Conservation (phyloP, 2,329 filamentous ascomycete species). For the Incumbomyces delicatus region DNA sequence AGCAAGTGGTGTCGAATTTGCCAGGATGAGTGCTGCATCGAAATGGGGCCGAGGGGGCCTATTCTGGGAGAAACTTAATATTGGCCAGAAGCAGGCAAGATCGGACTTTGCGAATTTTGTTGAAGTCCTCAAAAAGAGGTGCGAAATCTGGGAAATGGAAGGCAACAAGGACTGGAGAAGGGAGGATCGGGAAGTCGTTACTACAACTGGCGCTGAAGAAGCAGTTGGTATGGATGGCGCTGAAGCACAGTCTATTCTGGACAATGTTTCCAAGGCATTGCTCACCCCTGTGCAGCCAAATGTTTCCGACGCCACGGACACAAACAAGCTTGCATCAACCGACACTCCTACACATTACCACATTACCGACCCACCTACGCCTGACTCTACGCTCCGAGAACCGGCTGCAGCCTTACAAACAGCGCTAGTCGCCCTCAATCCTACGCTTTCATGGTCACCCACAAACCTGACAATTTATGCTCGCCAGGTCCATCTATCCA, state of each 20-base stretch:
- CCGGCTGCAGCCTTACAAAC: conserved; percentile 8
- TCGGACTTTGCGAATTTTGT: conserved; percentile 70
- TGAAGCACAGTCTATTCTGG: conserved; percentile 1
- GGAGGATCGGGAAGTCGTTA: conserved; percentile 24
- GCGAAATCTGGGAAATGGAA: conserved; percentile 78
- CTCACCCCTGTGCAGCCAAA: neutral
- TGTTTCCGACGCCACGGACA: neutral
- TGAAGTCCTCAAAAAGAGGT: conserved; percentile 64
- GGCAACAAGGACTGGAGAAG: conserved; percentile 62
- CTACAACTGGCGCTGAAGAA: conserved; percentile 12
- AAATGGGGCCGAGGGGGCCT: conserved; percentile 18
- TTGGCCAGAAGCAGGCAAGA: conserved; percentile 48
- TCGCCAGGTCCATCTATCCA: conserved; percentile 43
- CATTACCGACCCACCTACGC: conserved; percentile 5
- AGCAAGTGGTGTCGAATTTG: conserved; percentile 61
- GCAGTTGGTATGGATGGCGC: neutral
- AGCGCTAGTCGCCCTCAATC: conserved; percentile 11
- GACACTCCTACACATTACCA: conserved; percentile 20
- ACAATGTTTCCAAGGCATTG: neutral
- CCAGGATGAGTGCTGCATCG: conserved; percentile 42
- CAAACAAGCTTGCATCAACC: conserved; percentile 6
- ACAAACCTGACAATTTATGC: conserved; percentile 21
- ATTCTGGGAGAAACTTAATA: conserved; percentile 25
- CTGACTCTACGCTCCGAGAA: neutral
- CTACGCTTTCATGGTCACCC: conserved; percentile 12